A percentile compares a stretch with the other conserved stretches of the same genome.
Evolutionary conservation across 352 stramenopile species (phyloP).

Genomic region (Globisporangium radiosum): DNA sequence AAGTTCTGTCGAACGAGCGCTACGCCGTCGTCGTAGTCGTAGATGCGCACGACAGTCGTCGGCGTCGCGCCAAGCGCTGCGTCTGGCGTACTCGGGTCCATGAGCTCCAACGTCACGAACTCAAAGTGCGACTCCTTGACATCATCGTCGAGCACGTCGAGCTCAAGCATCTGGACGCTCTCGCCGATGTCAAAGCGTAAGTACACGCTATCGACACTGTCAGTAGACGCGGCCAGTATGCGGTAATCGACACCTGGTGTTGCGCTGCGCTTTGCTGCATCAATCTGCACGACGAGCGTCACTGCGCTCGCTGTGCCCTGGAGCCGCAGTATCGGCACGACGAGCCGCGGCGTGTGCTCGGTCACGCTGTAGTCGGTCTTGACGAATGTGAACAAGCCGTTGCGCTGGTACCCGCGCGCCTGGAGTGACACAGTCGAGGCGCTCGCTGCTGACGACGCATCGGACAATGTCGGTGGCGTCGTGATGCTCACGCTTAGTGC

Average conservation of each 20-base stretch:
- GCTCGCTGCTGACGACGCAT: slow-evolving; percentile 1
- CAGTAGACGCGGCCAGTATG: slow-evolving; percentile 18
- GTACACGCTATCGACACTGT: slow-evolving; percentile 17
- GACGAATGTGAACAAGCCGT: slow-evolving; percentile 57
- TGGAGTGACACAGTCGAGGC: slow-evolving; percentile 22
- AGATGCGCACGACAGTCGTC: slow-evolving; percentile 41
- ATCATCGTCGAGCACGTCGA: slow-evolving; percentile 42
- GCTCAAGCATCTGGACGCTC: slow-evolving; percentile 28
- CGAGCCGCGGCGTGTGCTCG: slow-evolving; percentile 32
- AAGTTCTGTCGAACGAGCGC: slow-evolving; percentile 10
- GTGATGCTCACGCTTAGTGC: slow-evolving; percentile 28
- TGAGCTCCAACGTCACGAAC: slow-evolving; percentile 33
- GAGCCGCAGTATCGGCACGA: slow-evolving; percentile 40
- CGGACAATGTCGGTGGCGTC: slow-evolving; percentile 3
- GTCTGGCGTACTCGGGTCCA: slow-evolving; percentile 18
- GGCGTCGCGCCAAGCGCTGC: slow-evolving; percentile 25
- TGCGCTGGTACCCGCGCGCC: slow-evolving; percentile 49
- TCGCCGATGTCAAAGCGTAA: slow-evolving; percentile 55
- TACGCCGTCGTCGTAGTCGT: slow-evolving; percentile 43
- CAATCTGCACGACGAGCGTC: slow-evolving; percentile 35
- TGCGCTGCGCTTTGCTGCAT: slow-evolving; percentile 23
- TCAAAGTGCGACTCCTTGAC: slow-evolving; percentile 47
- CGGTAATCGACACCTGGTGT: slow-evolving; percentile 32
- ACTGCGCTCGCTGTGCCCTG: slow-evolving; percentile 40
- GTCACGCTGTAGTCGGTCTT: slow-evolving; percentile 48